These are phyloP conservation scores for Dichotomocladium elegans DNA, from an alignment of 371 early-diverging fungal genomes.

Conservation along the genomic window DNA sequence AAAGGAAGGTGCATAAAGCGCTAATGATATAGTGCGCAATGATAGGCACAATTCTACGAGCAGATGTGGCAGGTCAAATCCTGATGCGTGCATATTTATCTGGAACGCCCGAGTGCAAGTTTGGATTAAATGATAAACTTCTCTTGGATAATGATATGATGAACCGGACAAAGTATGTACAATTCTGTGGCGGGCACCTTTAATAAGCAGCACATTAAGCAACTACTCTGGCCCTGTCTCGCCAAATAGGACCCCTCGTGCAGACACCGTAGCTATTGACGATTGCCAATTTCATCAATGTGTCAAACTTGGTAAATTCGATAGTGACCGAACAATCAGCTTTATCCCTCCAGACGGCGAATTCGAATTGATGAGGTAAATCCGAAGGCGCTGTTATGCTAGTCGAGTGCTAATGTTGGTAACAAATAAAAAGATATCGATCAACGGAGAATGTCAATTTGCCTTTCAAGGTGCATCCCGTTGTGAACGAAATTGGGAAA, in stretches of 20 bases:
- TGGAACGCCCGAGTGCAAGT: slow-evolving; percentile 97
- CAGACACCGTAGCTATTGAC: slow-evolving; percentile 79
- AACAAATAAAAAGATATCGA: slow-evolving; percentile 62
- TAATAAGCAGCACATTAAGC: background rate
- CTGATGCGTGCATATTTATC: slow-evolving; percentile 94
- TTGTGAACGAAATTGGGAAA: slow-evolving; percentile 75
- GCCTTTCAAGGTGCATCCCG: slow-evolving; percentile 84
- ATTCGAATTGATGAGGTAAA: slow-evolving; percentile 86
- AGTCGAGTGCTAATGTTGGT: too few species aligned
- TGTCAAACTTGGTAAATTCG: slow-evolving; percentile 81
- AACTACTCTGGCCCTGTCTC: background rate
- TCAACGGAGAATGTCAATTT: slow-evolving; percentile 84
- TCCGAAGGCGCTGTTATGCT: background rate
- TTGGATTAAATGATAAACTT: slow-evolving; percentile 88
- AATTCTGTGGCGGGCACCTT: background rate
- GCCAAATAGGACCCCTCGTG: slow-evolving; percentile 36
- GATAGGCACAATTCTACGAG: slow-evolving; percentile 68
- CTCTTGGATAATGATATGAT: slow-evolving; percentile 69
- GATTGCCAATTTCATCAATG: slow-evolving; percentile 94
- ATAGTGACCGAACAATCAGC: slow-evolving; percentile 80
- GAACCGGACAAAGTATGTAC: slow-evolving; percentile 26
- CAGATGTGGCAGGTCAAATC: slow-evolving; percentile 82
- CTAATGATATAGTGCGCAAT: background rate
- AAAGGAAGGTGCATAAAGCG: background rate
- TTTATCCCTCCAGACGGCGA: slow-evolving; percentile 99